phyloP scores from a whole-genome alignment of 352 stramenopile species.

The Phytophthora capsici region DNA sequence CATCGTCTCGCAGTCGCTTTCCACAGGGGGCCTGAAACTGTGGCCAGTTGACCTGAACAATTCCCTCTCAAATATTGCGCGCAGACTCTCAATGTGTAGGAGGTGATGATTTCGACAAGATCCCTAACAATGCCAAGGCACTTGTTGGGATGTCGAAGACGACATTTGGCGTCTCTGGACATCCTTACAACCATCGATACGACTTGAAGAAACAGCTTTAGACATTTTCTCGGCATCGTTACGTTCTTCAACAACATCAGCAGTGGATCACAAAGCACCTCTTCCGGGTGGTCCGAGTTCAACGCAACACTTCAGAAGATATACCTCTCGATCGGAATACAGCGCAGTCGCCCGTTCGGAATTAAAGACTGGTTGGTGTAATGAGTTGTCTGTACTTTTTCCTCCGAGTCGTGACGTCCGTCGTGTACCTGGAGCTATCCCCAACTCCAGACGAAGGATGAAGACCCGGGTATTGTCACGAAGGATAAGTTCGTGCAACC shows the following conservation, averaged over 20 bases:
- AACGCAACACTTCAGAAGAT: slow-evolving; percentile 6
- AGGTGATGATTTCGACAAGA: too few relatives aligned
- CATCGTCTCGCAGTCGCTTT: too few relatives aligned
- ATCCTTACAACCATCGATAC: too few relatives aligned
- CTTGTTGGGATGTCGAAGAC: too few relatives aligned
- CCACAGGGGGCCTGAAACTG: too few relatives aligned
- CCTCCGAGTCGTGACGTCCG: background rate
- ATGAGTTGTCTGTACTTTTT: slow-evolving; percentile 2
- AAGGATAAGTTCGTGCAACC: background rate
- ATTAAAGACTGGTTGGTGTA: slow-evolving; percentile 5
- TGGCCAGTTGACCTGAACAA: too few relatives aligned
- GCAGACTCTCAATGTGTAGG: too few relatives aligned
- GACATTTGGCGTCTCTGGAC: too few relatives aligned
- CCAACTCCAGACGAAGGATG: background rate
- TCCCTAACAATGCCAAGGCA: too few relatives aligned
- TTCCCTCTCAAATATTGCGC: too few relatives aligned
- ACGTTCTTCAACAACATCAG: slow-evolving; percentile 2
- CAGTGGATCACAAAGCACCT: slow-evolving; percentile 10
- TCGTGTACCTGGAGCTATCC: background rate
- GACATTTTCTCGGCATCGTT: slow-evolving; percentile 4
- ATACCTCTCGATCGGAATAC: background rate
- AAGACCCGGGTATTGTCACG: slow-evolving; percentile 12
- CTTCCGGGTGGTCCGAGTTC: slow-evolving; percentile 14
- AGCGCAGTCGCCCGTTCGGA: background rate
- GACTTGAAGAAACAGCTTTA: slow-evolving; percentile 7